These are phyloP conservation scores for Ophiostoma pallidulum DNA, from an alignment of 2,329 filamentous ascomycete species.

Conservation along the genomic window DNA sequence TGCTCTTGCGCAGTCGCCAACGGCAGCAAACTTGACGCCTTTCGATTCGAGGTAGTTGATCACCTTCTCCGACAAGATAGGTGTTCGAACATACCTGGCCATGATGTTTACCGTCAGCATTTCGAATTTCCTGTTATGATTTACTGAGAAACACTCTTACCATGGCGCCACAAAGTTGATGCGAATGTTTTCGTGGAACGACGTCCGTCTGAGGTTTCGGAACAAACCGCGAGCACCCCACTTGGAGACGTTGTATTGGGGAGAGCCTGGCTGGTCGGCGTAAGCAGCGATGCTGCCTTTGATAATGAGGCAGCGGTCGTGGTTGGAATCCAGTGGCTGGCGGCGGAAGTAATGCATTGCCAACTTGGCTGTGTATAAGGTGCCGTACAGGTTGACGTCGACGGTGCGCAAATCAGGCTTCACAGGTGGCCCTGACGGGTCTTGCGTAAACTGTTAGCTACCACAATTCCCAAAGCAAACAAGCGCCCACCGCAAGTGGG, in stretches of 20 bases:
- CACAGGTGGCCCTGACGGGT: slow-evolving; percentile 20
- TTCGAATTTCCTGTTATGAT: too few relatives aligned
- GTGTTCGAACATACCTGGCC: slow-evolving; percentile 11
- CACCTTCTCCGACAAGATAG: slow-evolving; percentile 6
- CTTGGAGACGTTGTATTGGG: slow-evolving; percentile 34
- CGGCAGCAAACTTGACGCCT: slow-evolving; percentile 12
- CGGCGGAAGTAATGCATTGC: slow-evolving; percentile 37
- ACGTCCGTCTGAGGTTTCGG: slow-evolving; percentile 28
- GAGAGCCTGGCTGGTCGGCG: slow-evolving; percentile 34
- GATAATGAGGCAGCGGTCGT: slow-evolving; percentile 40
- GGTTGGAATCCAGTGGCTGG: slow-evolving; percentile 27
- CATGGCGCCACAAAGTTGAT: slow-evolving; percentile 38
- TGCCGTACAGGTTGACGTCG: slow-evolving; percentile 33
- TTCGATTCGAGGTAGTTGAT: not conserved
- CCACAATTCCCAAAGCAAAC: too few relatives aligned
- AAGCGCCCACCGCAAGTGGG: too few relatives aligned
- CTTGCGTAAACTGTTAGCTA: too few relatives aligned
- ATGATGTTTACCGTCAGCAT: too few relatives aligned
- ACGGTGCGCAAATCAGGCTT: slow-evolving; percentile 34
- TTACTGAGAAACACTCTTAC: too few relatives aligned
- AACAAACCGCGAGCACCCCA: slow-evolving; percentile 35
- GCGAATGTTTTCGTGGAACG: slow-evolving; percentile 33
- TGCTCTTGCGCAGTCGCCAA: slow-evolving; percentile 6
- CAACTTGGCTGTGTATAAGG: slow-evolving; percentile 36
- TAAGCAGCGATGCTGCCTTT: slow-evolving; percentile 38